Conservation (phyloP, 148 eudicot species). For the Heliamphora exappendiculata region DNA sequence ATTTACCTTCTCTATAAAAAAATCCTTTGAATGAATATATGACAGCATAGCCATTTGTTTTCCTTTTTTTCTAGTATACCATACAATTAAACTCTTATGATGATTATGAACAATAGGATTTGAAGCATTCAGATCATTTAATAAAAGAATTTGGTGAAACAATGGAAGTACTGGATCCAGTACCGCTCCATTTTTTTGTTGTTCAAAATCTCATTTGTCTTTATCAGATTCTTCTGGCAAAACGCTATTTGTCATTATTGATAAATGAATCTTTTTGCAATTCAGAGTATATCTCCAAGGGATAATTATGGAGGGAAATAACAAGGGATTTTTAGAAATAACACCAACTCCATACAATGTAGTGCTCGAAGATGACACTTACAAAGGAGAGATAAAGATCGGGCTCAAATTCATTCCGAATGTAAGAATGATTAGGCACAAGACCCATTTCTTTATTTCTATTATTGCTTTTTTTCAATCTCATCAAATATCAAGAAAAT, state of each 20-base stretch:
- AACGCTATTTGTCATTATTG: not conserved
- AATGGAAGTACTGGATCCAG: not conserved
- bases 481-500: not conserved
- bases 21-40: not conserved
- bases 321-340: conserved; percentile 43
- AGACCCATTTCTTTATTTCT: not conserved
- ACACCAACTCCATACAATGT: conserved; percentile 60
- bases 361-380: conserved; percentile 70
- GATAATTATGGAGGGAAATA: conserved; percentile 48
- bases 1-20: not conserved
- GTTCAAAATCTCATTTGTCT: not conserved
- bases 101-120: not conserved
- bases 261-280: not conserved
- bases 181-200: not conserved
- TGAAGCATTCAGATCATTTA: not conserved
- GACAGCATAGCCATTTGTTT: not conserved
- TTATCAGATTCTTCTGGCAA: not conserved
- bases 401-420: conserved; percentile 47
- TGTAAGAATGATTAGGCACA: conserved; percentile 25
- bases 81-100: not conserved
- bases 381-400: conserved; percentile 67
- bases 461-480: not conserved
- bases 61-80: not conserved
- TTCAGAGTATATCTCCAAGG: conserved; percentile 52
- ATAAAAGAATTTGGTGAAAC: not conserved